Evolutionary conservation across 2,329 filamentous ascomycete genomes (phyloP), one percentile per base, ranked within the genome.

Genomic region (Microascus cirrosus): DNA sequence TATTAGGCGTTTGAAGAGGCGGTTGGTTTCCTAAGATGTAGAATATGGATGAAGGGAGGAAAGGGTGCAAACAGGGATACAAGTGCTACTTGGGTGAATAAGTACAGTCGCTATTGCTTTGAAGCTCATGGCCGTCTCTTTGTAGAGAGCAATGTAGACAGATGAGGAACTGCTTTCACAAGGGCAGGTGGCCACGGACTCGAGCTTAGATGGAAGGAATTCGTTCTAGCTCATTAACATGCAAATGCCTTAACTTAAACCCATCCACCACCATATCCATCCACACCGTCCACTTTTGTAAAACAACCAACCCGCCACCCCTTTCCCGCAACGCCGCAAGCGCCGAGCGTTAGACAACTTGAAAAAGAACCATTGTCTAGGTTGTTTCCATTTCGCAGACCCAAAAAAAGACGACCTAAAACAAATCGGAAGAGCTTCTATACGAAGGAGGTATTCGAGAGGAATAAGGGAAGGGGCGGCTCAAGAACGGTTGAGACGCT

Each of bases 401-500:
- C 36, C 22, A 58, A 54, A 48, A 50, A 48, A 53, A 45, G 35
- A 51, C 59, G 35, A 18, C 35, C 24, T 22, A 10, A 36, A 53
- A 15, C 35, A 42, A 51, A 18, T 48, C 32, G 13, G 18, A 24
- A 34, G 45, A 8, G 2, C 13, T 8, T 32, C 28, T 32, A 32
- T 32, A 8, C 28, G 28, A 32, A 4, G 28, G 28, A 32, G 28
- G 28, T 53, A 25, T 53, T 32, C 12, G 18, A 18, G n/a, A 25
- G 13, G 15, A 22, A 32, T 13, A 34, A 53, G 20, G 42, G 36
- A 12, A 24, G 54, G 12, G 24, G 28, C 35, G 22, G 6, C 18
- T 42, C 36, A 51, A 28, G 32, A 32, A 56, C 60, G 62, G 73
- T 80, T 81, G 67, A 74, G 69, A 62, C 78, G 75, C 78, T 96